Base-by-base conservation (phyloP, 495 filamentous ascomycete genomes). In the Hyaloscypha hepaticicola region DNA sequence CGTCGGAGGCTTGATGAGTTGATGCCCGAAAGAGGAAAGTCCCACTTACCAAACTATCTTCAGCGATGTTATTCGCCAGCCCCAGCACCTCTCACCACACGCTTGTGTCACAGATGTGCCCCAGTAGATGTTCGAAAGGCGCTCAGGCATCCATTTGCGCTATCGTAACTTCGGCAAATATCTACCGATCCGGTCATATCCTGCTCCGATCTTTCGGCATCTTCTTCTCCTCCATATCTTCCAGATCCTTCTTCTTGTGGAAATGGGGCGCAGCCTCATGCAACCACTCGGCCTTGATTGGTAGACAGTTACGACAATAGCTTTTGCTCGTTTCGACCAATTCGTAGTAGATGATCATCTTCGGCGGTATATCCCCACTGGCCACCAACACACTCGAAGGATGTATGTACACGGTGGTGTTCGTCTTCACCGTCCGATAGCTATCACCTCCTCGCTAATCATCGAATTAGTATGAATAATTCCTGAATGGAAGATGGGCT, bases 401-500 rank as follows among this genome's bases (percentile, higher is more conserved):
- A 73, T 99, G 95, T 31, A 98, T 79, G 69, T 92, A 93, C 7
- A 97, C 95, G 26, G 90, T 91, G 76, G 90, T 86, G 48, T 88
- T 90, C 58, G 90, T 96, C 85, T 97, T 97, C 25, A 98, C 87
- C 5, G 94, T 97, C n/a, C 93, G 83, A 76, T 98, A 99, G 53
- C 86, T 89, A 66, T 97, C 91, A 12, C 95, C 96, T 5, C 87
- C 90, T 33, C 89, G 82, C 74, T n/a, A n/a, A n/a, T n/a, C n/a
- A n/a, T n/a, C n/a, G n/a, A n/a, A n/a, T n/a, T n/a, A n/a, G n/a
- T n/a, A n/a, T n/a, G n/a, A n/a, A n/a, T n/a, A n/a, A n/a, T n/a
- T n/a, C n/a, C n/a, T n/a, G n/a, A n/a, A n/a, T n/a, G n/a, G n/a
- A n/a, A n/a, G n/a, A n/a, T n/a, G n/a, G n/a, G n/a, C n/a, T n/a